Conservation (phyloP, 1,284 basidiomycete species). For the Trametes pubescens region DNA sequence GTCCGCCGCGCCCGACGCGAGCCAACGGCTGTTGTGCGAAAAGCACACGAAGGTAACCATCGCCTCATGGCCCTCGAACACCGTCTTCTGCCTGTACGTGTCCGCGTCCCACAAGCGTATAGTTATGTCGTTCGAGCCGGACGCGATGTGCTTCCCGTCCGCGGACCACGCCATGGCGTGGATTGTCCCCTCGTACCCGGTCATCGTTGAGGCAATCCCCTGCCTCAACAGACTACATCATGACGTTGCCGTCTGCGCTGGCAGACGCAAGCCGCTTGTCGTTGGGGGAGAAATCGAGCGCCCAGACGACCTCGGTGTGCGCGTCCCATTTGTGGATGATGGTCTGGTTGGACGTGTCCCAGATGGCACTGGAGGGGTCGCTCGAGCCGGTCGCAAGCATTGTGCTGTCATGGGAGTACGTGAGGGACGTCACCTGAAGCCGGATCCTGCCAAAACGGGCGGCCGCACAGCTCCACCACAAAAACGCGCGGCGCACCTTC, state of each 20-base stretch:
- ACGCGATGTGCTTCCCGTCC: slow-evolving; percentile 35
- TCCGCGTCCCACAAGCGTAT: slow-evolving; percentile 38
- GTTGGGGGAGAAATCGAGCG: slow-evolving; percentile 38
- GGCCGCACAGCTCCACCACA: no score
- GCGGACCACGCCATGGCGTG: slow-evolving; percentile 35
- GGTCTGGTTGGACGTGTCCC: slow-evolving; percentile 15
- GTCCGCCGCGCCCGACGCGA: slow-evolving; percentile 33
- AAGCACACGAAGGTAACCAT: slow-evolving; percentile 34
- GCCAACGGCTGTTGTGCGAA: slow-evolving; percentile 31
- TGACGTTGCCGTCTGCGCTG: slow-evolving; percentile 29
- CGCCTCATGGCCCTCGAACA: slow-evolving; percentile 32
- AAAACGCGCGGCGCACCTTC: no score
- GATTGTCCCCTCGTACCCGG: slow-evolving; percentile 29
- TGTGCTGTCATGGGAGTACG: slow-evolving; percentile 33
- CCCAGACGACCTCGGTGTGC: slow-evolving; percentile 23
- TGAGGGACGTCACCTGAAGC: slow-evolving; percentile 26
- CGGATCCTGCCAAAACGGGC: no score
- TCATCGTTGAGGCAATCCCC: slow-evolving; percentile 21
- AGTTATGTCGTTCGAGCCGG: slow-evolving; percentile 37
- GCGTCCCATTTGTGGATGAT: slow-evolving; percentile 22
- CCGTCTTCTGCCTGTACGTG: slow-evolving; percentile 22
- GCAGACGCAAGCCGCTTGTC: slow-evolving; percentile 32
- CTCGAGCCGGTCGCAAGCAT: slow-evolving; percentile 33
- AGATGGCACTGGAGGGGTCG: slow-evolving; percentile 28
- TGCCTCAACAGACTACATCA: slow-evolving; percentile 31